Conservation (phyloP, 2,329 filamentous ascomycete genomes). For the Metarhizium sp. region DNA sequence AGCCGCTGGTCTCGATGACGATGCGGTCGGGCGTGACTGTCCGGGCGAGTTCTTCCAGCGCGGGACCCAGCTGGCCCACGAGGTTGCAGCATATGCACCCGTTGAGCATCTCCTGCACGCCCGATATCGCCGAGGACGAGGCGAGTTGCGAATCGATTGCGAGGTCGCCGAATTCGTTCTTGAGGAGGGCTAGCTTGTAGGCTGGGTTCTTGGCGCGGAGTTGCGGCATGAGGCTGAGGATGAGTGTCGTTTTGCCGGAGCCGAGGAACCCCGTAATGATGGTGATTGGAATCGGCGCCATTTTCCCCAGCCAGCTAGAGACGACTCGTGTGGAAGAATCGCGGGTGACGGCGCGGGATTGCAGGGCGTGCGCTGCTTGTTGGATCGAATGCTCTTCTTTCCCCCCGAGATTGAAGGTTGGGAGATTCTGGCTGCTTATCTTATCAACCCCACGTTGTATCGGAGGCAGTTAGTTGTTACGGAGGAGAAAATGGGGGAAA, state of each 20-base stretch:
- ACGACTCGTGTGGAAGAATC: not conserved
- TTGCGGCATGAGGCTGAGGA: conserved; percentile 89
- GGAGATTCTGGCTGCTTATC: not conserved
- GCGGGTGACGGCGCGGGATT: not conserved
- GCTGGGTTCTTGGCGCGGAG: conserved; percentile 58
- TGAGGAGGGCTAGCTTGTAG: conserved; percentile 89
- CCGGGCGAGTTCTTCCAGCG: conserved; percentile 63
- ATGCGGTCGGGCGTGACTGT: conserved; percentile 64
- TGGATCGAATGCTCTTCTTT: not conserved
- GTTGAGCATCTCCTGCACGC: conserved; percentile 86
- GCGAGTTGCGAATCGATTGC: conserved; percentile 91
- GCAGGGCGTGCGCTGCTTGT: too few relatives aligned
- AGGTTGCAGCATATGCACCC: conserved; percentile 99
- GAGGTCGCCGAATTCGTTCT: conserved; percentile 96
- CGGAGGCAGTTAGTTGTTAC: not conserved
- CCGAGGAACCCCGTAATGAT: conserved; percentile 95
- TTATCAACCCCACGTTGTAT: not conserved
- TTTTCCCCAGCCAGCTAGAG: conserved; percentile 18
- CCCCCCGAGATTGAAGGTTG: not conserved
- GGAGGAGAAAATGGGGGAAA: not conserved
- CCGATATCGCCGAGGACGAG: conserved; percentile 70
- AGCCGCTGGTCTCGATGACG: conserved; percentile 87
- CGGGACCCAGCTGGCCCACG: conserved; percentile 78
- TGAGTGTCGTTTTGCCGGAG: conserved; percentile 91
- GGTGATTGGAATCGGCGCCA: conserved; percentile 76